Evolutionary conservation across 352 stramenopile genomes (phyloP).

Genomic region (Plasmopara muralis): DNA sequence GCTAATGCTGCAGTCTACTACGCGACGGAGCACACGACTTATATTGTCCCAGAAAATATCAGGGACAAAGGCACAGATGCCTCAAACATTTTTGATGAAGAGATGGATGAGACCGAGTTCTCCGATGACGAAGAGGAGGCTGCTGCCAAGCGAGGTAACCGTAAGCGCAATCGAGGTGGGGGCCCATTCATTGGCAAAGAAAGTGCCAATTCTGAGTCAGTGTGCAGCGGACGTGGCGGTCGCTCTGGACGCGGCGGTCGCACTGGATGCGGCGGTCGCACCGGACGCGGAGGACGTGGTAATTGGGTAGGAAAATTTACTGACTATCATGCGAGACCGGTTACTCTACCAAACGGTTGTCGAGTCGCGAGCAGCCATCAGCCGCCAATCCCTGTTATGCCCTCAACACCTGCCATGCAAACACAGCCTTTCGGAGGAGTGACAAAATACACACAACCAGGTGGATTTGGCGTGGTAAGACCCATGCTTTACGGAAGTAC

Average conservation of each 20-base stretch:
- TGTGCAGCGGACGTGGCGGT: constrained; percentile 13
- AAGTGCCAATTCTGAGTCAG: constrained; percentile 1
- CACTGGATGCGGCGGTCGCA: constrained; percentile 20
- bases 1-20: constrained; percentile 52
- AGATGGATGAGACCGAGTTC: constrained; percentile 65
- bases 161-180: constrained; percentile 54
- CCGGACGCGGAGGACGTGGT: constrained; percentile 19
- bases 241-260: constrained; percentile 22
- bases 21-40: constrained; percentile 73
- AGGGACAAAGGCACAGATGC: constrained; percentile 80
- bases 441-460: constrained; percentile 49
- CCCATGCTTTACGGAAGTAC: constrained; percentile 26
- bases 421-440: constrained; percentile 36
- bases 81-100: constrained; percentile 85
- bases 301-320: constrained; percentile 13
- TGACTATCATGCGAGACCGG: constrained; percentile 14
- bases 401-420: constrained; percentile 23
- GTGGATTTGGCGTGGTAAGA: constrained; percentile 10
- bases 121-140: constrained; percentile 82
- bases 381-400: constrained; percentile 7
- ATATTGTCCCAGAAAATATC: constrained; percentile 69
- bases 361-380: constrained; percentile 10
- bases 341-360: constrained; percentile 4
- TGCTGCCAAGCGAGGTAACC: constrained; percentile 53
- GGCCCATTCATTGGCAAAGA: constrained; percentile 7